A percentile compares a stretch with the other conserved stretches of the same genome.
Evolutionary conservation across 441 rosid genomes (phyloP).

Genomic region (Kokia cookei): DNA sequence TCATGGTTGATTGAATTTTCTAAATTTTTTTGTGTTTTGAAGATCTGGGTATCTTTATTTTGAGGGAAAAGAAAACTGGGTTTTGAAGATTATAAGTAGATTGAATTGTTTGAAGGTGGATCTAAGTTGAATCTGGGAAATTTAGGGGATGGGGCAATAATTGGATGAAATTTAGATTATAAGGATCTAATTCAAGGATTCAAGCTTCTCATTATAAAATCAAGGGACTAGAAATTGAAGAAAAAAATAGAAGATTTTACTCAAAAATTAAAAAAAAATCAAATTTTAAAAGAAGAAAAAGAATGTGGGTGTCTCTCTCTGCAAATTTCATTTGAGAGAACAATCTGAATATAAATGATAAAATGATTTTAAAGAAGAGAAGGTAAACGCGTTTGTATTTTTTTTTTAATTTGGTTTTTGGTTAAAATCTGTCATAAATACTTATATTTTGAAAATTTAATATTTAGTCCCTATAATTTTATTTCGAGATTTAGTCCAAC

Average conservation of each 20-base stretch:
- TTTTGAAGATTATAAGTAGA: conserved; percentile 1
- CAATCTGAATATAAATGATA: neutral
- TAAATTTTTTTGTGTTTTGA: neutral
- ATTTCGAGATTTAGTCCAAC: too few relatives aligned
- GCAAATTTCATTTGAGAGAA: neutral
- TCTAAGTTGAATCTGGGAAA: conserved; percentile 1
- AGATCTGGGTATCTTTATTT: conserved; percentile 6
- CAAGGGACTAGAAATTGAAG: neutral
- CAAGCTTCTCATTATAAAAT: conserved; percentile 2
- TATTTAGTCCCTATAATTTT: too few relatives aligned
- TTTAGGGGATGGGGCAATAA: neutral
- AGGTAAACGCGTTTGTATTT: conserved; percentile 2
- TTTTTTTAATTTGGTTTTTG: neutral
- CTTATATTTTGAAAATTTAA: too few relatives aligned
- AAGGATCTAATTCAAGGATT: conserved; percentile 25
- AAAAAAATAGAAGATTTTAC: neutral
- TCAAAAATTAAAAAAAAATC: neutral
- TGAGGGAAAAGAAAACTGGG: neutral
- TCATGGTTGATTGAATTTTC: conserved; percentile 19
- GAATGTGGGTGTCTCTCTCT: neutral
- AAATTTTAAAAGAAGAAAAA: neutral
- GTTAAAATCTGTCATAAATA: too few relatives aligned
- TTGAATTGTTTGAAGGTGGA: conserved; percentile 1
- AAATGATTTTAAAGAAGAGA: neutral
- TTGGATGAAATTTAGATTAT: neutral